Evolutionary conservation across 352 stramenopile genomes (phyloP), one percentile per base, ranked within the genome.

Genomic region (Paralagenidium karlingii): DNA sequence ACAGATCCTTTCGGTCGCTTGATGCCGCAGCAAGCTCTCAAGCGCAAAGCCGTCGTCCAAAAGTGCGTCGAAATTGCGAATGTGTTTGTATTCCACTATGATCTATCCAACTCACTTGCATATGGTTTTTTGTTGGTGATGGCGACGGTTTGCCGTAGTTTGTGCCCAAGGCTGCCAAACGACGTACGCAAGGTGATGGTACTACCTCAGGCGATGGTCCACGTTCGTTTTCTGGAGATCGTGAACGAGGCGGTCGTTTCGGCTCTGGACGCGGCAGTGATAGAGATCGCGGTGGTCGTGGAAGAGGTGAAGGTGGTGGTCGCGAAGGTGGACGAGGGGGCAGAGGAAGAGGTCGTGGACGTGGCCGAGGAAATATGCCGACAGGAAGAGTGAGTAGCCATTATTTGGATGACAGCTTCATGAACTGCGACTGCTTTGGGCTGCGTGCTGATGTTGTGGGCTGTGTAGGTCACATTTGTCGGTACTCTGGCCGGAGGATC

Each of bases 401-500:
- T 24, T 18, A 28, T 22, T 4, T 25, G 16, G 2, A 43, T 10
- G 41, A 24, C 20, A 19, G 12, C 18, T 19, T 8, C 5, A 13
- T 5, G 10, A 28, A 19, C 10, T n/a, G 19, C 20, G n/a, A n/a
- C n/a, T n/a, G n/a, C n/a, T n/a, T n/a, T n/a, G n/a, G n/a, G n/a
- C n/a, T n/a, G n/a, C n/a, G n/a, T 37, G 34, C 13, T 38, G 48
- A 51, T 13, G 24, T 5, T 34, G 13, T 15, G 16, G n/a, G 31
- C 12, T 11, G 15, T 28, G 11, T 24, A 66, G 56, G 66, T 90
- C 1, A 55, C 63, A 3, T 91, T 91, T 49, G 77, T 86, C 2
- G 77, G 77, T 5, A 83, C 74, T n/a, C 47, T 88, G 5, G 85
- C 77, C n/a, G 68, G 56, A 12, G 77, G 74, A 11, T 88, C 77